Base-by-base conservation (phyloP, 163 green algal genomes). In the Trebouxiophyceae sp. region DNA sequence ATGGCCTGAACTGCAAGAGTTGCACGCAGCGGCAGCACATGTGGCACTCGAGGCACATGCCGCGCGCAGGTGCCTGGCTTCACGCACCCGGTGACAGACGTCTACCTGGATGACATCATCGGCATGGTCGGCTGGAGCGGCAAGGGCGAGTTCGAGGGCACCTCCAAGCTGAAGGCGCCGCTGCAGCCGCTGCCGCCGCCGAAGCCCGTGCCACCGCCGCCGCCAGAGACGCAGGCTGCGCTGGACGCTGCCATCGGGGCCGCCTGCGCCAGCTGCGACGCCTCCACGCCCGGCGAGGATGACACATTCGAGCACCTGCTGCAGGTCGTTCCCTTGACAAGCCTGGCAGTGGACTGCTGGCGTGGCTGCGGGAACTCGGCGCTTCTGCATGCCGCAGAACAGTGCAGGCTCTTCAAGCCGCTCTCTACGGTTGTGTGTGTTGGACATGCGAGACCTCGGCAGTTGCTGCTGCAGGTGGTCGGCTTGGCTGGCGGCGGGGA, bases 41-140 rank as follows among this genome's bases (percentile, higher is more conserved):
- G n/a, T n/a, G n/a, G n/a, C n/a, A n/a, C n/a, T n/a, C n/a, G n/a
- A n/a, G n/a, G n/a, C n/a, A n/a, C n/a, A n/a, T n/a, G n/a, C n/a
- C n/a, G n/a, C n/a, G n/a, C 54, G 44, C 57, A 68, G 26, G 87
- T 97, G 27, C 88, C 89, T 1, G 90, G 90, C 3, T 89, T 89
- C 73, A 96, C 84, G 2, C 70, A 93, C 66, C 89, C 91, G 0
- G 91, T 97, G n/a, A 63, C 86, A 60, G 82, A 92, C 31, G 86
- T 89, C 31, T 95, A 88, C 67, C 74, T 97, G 34, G 91, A 97
- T 60, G 88, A 95, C 54, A 61, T 93, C 2, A 75, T 96, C 23
- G 45, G 57, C n/a, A 54, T 89, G 33, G 84, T 79, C 22, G 82
- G 67, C 45, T 71, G 69, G 64, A 22, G 50, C 50, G 22, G 16